A percentile compares a stretch with the other conserved stretches of the same genome.
phyloP scores from a whole-genome alignment of 495 filamentous ascomycete species.

The Sordaria brevicollis region DNA sequence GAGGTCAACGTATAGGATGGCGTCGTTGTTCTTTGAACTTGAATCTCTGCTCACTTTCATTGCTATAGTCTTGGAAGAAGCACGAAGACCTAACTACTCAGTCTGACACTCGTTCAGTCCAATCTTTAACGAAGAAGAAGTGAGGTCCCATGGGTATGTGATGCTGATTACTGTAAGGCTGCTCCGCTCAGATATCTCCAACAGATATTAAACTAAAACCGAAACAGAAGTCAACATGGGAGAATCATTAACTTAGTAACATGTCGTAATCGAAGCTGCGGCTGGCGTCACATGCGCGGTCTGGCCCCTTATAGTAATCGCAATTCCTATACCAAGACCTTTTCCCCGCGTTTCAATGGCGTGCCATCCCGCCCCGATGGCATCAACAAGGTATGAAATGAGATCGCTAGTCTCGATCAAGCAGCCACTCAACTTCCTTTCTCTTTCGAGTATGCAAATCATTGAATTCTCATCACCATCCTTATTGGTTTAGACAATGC shows the following conservation, averaged over 20 bases:
- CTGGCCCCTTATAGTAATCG: not conserved
- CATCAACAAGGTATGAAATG: not conserved
- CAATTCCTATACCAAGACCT: not conserved
- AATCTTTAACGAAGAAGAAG: not conserved
- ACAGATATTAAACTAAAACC: not conserved
- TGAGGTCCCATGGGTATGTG: not conserved
- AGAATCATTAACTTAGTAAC: not conserved
- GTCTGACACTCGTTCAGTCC: not conserved
- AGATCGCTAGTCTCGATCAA: not conserved
- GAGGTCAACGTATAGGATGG: not conserved
- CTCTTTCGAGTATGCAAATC: not conserved
- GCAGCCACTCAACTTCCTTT: not conserved
- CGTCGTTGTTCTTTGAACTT: not conserved
- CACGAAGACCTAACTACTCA: not conserved
- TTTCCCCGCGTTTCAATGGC: not conserved
- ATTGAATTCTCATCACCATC: too few relatives aligned
- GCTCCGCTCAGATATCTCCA: not conserved
- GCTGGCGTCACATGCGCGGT: not conserved
- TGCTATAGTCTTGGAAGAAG: not conserved
- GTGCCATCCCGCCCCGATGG: not conserved
- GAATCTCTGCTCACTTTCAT: not conserved
- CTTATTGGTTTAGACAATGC: too few relatives aligned
- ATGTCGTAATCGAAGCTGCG: not conserved
- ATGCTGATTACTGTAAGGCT: too few relatives aligned
- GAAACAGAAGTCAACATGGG: not conserved